A percentile compares a stretch with the other conserved stretches of the same genome.
Conservation (phyloP, 2,329 filamentous ascomycete genomes). For the Lachnellula occidentalis region DNA sequence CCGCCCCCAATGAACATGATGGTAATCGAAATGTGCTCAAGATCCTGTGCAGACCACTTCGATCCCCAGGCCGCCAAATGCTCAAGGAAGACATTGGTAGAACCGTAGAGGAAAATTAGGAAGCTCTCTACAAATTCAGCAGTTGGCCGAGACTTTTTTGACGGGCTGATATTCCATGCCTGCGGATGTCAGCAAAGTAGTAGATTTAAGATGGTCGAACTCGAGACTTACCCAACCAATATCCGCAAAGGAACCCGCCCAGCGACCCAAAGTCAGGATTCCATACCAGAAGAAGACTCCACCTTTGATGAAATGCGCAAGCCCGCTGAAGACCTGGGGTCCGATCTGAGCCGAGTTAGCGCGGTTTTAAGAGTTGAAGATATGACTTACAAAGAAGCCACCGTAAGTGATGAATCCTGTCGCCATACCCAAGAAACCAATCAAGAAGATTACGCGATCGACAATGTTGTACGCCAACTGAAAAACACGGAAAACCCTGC, state of each 20-base stretch:
- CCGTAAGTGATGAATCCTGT: slow-evolving; percentile 73
- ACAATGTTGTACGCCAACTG: slow-evolving; percentile 59
- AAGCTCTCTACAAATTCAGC: slow-evolving; percentile 88
- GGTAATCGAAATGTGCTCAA: slow-evolving; percentile 90
- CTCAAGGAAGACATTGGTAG: slow-evolving; percentile 88
- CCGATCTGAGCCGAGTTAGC: slow-evolving; percentile 50
- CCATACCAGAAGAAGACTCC: slow-evolving; percentile 95
- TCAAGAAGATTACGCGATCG: slow-evolving; percentile 70
- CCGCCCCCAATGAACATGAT: slow-evolving; percentile 92
- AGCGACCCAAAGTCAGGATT: slow-evolving; percentile 78
- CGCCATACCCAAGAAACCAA: slow-evolving; percentile 68
- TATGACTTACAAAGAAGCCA: slow-evolving; percentile 73
- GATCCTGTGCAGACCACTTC: slow-evolving; percentile 69
- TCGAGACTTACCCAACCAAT: slow-evolving; percentile 65
- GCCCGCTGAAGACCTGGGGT: slow-evolving; percentile 64
- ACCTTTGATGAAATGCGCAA: slow-evolving; percentile 92
- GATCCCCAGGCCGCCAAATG: slow-evolving; percentile 70
- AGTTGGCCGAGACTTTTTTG: slow-evolving; percentile 54
- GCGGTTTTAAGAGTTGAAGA: neutral
- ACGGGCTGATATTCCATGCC: slow-evolving; percentile 83
- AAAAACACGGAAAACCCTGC: slow-evolving; percentile 52
- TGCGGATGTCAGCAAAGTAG: slow-evolving; percentile 23
- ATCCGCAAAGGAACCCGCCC: slow-evolving; percentile 84
- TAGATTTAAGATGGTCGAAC: neutral
- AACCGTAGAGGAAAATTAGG: slow-evolving; percentile 84